Base-by-base conservation (phyloP, 2,329 filamentous ascomycete species). In the Exophiala sideris region DNA sequence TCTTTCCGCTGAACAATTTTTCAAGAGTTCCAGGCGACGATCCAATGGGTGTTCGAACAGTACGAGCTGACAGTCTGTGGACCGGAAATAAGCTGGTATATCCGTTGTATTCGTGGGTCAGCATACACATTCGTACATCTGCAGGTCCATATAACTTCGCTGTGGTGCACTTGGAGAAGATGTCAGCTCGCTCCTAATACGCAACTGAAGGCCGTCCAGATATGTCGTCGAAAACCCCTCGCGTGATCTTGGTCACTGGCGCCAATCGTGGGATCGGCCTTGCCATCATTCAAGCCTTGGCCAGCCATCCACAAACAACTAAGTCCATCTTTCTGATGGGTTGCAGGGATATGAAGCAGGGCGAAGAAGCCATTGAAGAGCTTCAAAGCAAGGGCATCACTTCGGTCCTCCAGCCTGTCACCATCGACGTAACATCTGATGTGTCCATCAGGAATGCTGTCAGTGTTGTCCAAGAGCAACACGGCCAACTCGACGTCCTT, bases 401-500 rank as follows among this genome's bases (percentile, higher is more conserved):
- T 24, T 18, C 32, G 12, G 24, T 20, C 16, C 24, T 42, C 38
- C 34, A 32, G 32, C 49, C 21, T 34, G 5, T 41, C 16, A 34
- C 33, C 14, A 16, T 45, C 5, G 44, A 45, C 36, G 56, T 41
- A n/a, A 44, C 29, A 18, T 58, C 35, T 16, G 46, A 48, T 51
- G 36, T n/a, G 35, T 53, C 49, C 21, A 50, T 50, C 20, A 12
- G 7, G 14, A 21, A 11, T 16, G 47, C 47, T 6, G 12, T 42
- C 5, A 36, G 9, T 29, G 3, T 21, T 11, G 38, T 54, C 14
- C 20, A 35, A 24, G 6, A 21, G 7, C 41, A 40, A 21, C 40
- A 50, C 40, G 41, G 51, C 18, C 57, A 50, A 10, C 52, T 67
- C 7, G 66, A 69, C 50, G 61, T 68, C 18, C 54, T 68, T 5